phyloP scores from a whole-genome alignment of 1,139 yeast genomes.

The Blastobotrys buckinghamii region DNA sequence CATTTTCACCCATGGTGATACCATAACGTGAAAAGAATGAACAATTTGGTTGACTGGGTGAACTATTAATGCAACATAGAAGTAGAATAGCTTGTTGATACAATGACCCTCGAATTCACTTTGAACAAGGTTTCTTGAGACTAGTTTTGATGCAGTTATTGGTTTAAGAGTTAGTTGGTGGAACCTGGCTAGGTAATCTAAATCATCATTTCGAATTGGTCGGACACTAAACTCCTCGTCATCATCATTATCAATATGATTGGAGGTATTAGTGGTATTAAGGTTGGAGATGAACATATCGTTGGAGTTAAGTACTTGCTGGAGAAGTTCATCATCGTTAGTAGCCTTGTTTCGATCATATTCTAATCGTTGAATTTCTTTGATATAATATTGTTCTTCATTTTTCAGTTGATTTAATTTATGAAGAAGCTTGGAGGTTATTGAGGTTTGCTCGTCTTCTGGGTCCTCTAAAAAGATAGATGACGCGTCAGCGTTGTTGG shows the following conservation, averaged over 20 bases:
- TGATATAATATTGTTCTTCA: constrained; percentile 6
- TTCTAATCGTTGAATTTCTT: constrained; percentile 1
- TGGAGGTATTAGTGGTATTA: neutral
- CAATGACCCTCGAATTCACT: constrained; percentile 19
- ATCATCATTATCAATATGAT: neutral
- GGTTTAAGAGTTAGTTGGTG: constrained; percentile 19
- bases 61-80: constrained; percentile 16
- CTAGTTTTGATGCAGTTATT: constrained; percentile 9
- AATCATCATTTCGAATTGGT: constrained; percentile 7
- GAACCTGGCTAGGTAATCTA: constrained; percentile 16
- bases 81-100: constrained; percentile 15
- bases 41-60: constrained; percentile 16
- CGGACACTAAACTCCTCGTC: constrained; percentile 3
- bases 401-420: constrained; percentile 10
- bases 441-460: neutral
- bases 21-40: constrained; percentile 13
- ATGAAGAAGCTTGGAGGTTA: constrained; percentile 5
- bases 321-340: constrained; percentile 1
- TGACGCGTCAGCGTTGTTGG: neutral
- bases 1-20: constrained; percentile 19
- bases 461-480: neutral
- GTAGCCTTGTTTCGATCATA: neutral
- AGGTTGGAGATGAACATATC: neutral
- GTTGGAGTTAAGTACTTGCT: constrained; percentile 1
- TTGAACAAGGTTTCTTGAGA: constrained; percentile 12